These are phyloP conservation scores for Chlorella sorokiniana DNA, from an alignment of 139 green algal species.

Conservation along the genomic window DNA sequence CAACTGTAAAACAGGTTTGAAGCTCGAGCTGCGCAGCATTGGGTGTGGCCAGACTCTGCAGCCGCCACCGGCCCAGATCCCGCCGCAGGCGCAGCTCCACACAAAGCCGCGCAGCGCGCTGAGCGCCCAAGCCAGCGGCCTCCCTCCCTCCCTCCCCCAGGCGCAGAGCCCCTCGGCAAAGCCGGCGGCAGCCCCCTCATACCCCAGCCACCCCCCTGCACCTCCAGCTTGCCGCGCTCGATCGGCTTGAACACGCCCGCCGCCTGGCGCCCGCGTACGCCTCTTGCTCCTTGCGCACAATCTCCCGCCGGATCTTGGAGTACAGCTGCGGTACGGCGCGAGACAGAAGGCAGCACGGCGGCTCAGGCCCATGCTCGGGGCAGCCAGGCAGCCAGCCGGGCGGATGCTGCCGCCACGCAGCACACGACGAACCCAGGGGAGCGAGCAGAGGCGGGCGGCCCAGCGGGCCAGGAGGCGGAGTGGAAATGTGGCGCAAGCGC, in stretches of 20 bases:
- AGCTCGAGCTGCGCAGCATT: too few relatives aligned
- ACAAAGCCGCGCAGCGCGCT: too few relatives aligned
- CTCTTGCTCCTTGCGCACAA: conserved; percentile 67
- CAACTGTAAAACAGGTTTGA: too few relatives aligned
- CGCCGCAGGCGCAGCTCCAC: too few relatives aligned
- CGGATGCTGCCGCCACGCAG: background rate
- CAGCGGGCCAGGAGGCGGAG: background rate
- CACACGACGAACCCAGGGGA: background rate
- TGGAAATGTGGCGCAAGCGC: conserved; percentile 38
- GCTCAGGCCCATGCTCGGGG: background rate
- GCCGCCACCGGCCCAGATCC: too few relatives aligned
- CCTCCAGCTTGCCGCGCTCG: conserved; percentile 73
- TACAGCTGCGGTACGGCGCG: background rate
- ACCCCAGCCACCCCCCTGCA: background rate
- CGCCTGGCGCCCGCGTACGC: conserved; percentile 63
- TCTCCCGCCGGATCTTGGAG: conserved; percentile 58
- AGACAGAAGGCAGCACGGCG: background rate
- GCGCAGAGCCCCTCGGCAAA: too few relatives aligned
- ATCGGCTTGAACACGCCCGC: conserved; percentile 60
- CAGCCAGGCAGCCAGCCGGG: background rate
- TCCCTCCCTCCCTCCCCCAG: too few relatives aligned
- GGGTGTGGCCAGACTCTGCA: too few relatives aligned
- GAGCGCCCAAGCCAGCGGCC: too few relatives aligned
- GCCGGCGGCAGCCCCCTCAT: too few relatives aligned
- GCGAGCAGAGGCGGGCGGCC: too few relatives aligned